Percentiles rank a stretch among this genome's conserved stretches.
These are phyloP conservation scores for Aspergillus pseudotamarii DNA, from an alignment of 2,329 filamentous ascomycete genomes.

Conservation along the genomic window DNA sequence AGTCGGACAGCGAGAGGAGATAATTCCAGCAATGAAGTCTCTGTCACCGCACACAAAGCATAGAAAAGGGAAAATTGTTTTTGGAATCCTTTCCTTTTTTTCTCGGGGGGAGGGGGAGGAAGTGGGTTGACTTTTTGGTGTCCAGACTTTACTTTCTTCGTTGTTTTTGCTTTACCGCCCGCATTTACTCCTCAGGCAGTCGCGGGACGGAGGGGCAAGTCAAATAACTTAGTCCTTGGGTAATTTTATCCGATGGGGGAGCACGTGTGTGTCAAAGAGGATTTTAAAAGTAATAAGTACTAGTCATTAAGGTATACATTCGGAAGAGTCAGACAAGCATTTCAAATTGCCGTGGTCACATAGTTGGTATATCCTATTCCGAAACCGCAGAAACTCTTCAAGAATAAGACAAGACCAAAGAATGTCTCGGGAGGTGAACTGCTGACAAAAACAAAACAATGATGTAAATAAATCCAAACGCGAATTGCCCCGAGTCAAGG, in stretches of 20 bases:
- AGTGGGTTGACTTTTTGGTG: not conserved
- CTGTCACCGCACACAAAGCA: not conserved
- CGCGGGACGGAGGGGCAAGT: slow-evolving; percentile 2
- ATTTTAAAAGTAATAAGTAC: not conserved
- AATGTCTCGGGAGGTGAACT: not conserved
- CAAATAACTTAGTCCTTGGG: not conserved
- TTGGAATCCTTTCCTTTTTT: not conserved
- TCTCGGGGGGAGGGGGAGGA: not conserved
- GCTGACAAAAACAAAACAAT: not conserved
- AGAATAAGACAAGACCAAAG: not conserved
- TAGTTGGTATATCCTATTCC: not conserved
- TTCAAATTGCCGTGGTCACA: not conserved
- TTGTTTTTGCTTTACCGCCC: slow-evolving; percentile 4
- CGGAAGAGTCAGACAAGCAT: not conserved
- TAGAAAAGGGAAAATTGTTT: slow-evolving; percentile 7
- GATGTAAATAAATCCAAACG: not conserved
- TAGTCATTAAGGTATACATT: not conserved
- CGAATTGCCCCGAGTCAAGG: not conserved
- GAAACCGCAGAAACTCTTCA: not conserved
- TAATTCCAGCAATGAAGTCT: not conserved
- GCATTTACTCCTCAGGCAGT: slow-evolving; percentile 2
- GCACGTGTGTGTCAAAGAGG: not conserved
- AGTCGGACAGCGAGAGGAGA: not conserved
- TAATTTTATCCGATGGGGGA: not conserved
- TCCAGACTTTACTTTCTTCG: not conserved